Evolutionary conservation across 2,329 filamentous ascomycete species (phyloP).

Genomic region (Falciphora oryzae): DNA sequence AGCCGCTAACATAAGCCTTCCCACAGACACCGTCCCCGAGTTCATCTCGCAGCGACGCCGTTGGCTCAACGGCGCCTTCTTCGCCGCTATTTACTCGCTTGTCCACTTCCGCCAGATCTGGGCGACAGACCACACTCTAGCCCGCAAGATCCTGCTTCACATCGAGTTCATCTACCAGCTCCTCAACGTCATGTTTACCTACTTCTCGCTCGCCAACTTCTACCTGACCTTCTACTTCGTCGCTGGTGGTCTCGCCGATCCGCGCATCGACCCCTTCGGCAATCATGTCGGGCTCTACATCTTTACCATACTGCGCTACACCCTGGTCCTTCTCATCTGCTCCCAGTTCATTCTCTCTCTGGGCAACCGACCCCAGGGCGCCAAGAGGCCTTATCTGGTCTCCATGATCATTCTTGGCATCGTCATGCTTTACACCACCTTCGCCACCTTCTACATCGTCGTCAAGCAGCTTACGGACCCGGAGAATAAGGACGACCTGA

Average conservation of each 20-base stretch:
- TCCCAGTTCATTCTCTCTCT: slow-evolving; percentile 96
- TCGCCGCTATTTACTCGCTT: slow-evolving; percentile 94
- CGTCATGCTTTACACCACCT: slow-evolving; percentile 95
- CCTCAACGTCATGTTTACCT: slow-evolving; percentile 88
- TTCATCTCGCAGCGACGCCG: slow-evolving; percentile 94
- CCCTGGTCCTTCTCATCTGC: slow-evolving; percentile 79
- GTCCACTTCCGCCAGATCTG: slow-evolving; percentile 94
- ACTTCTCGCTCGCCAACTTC: slow-evolving; percentile 97
- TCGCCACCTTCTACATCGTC: slow-evolving; percentile 84
- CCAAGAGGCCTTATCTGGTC: slow-evolving; percentile 80
- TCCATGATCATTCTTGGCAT: slow-evolving; percentile 87
- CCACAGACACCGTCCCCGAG: slow-evolving; percentile 80
- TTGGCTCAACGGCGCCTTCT: slow-evolving; percentile 98
- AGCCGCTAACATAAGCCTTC: not conserved
- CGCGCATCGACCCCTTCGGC: slow-evolving; percentile 80
- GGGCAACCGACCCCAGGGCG: slow-evolving; percentile 92
- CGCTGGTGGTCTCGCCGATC: slow-evolving; percentile 79
- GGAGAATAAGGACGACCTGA: slow-evolving; percentile 23
- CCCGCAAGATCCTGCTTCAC: slow-evolving; percentile 85
- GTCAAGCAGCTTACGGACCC: slow-evolving; percentile 63
- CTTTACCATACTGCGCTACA: slow-evolving; percentile 81
- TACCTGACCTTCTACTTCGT: slow-evolving; percentile 99
- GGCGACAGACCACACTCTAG: slow-evolving; percentile 83
- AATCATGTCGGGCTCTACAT: slow-evolving; percentile 79
- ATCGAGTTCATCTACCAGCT: slow-evolving; percentile 96